Evolutionary conservation across 768 basidiomycete genomes (phyloP).

Genomic region (Gyrodon lividus): DNA sequence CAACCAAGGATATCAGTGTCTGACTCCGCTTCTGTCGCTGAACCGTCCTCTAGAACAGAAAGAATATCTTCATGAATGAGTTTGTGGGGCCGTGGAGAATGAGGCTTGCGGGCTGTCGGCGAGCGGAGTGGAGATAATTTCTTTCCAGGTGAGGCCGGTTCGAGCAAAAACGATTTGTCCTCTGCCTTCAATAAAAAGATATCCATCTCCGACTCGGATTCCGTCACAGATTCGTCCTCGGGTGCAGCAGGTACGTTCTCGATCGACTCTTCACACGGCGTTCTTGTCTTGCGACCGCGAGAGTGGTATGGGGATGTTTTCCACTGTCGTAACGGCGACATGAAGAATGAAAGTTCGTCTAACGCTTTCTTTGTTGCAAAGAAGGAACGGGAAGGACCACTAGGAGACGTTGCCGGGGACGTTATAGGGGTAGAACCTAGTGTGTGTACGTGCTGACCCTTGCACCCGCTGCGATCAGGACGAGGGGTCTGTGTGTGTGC

Average conservation of each 20-base stretch:
- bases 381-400: neutral
- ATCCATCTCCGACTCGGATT: constrained; percentile 29
- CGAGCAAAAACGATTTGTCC: neutral
- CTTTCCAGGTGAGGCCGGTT: neutral
- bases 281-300: constrained; percentile 1
- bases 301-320: neutral
- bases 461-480: neutral
- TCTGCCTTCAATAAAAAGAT: constrained; percentile 10
- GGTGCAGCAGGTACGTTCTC: constrained; percentile 3
- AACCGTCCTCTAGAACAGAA: constrained; percentile 21
- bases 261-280: constrained; percentile 1
- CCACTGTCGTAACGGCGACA: neutral
- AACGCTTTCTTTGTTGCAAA: constrained; percentile 1
- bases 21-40: constrained; percentile 34
- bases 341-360: neutral
- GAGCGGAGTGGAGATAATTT: neutral
- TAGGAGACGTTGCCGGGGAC: neutral
- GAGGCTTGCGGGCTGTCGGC: neutral
- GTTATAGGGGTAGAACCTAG: constrained; percentile 5
- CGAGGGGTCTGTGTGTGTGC: neutral
- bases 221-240: constrained; percentile 31
- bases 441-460: neutral
- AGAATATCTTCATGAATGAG: neutral
- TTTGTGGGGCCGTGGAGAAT: neutral
- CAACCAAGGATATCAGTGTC: constrained; percentile 27